Percentiles rank a stretch among this genome's conserved stretches.
Evolutionary conservation across 2,329 filamentous ascomycete genomes (phyloP).

Genomic region (Hymenoscyphus linearis): DNA sequence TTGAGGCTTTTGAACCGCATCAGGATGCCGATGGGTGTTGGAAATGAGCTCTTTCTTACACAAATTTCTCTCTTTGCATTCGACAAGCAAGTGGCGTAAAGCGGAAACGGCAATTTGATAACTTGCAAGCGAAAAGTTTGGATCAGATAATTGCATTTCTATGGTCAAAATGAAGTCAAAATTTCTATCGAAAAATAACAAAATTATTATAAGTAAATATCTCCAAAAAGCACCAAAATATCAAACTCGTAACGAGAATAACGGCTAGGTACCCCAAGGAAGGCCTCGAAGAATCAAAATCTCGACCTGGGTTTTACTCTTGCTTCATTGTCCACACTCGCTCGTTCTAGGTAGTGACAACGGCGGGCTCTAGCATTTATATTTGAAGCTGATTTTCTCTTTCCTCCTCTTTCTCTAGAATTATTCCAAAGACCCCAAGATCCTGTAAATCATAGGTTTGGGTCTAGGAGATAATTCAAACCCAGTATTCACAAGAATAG

Average conservation of each 20-base stretch:
- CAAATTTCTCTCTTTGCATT: neutral
- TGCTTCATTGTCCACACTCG: slow-evolving; percentile 55
- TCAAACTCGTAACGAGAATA: slow-evolving; percentile 29
- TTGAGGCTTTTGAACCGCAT: slow-evolving; percentile 44
- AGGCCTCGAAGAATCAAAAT: slow-evolving; percentile 35
- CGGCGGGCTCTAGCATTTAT: slow-evolving; percentile 51
- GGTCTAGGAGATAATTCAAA: no score
- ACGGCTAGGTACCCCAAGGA: slow-evolving; percentile 27
- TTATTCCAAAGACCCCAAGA: neutral
- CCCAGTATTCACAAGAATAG: neutral
- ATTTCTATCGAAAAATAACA: neutral
- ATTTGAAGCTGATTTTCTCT: slow-evolving; percentile 28
- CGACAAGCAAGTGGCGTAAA: neutral
- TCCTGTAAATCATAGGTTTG: neutral
- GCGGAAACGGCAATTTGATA: neutral
- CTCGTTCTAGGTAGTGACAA: slow-evolving; percentile 44
- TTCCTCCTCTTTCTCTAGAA: neutral
- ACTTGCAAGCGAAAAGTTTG: no score
- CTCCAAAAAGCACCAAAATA: slow-evolving; percentile 35
- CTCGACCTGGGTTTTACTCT: slow-evolving; percentile 39
- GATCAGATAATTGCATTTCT: no score
- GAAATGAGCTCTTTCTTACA: slow-evolving; percentile 23
- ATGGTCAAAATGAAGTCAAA: neutral
- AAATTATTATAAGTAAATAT: slow-evolving; percentile 35
- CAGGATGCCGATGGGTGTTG: slow-evolving; percentile 43